Base-by-base conservation (phyloP, 169 alveolate species). In the Cryptosporidium canis region DNA sequence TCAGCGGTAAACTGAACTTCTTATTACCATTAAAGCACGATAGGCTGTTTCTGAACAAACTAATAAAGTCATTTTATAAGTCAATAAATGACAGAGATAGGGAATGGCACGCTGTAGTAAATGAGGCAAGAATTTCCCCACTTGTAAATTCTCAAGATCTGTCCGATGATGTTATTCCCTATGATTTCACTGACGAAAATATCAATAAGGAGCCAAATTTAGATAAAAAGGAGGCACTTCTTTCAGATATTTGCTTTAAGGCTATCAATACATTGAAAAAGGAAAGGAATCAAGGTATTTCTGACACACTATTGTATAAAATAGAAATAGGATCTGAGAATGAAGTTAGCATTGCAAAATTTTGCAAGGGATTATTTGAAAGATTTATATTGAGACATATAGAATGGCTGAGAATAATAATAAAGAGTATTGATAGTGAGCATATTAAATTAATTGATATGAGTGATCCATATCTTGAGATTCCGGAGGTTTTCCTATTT, bases 51-150 rank as follows among this genome's bases (percentile, higher is more conserved):
- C 24, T 70, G 6, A 70, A 70, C 12, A 70, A 29, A 7, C 39
- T 70, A 9, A 5, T 70, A 12, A 48, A 53, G 33, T 70, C 84
- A 14, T 37, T 70, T 70, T 70, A 70, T n/a, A 47, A 47, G 11
- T 51, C 61, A 31, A 70, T 70, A 12, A 55, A 70, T 70, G 67
- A 70, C 14, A 48, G 21, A 4, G 61, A 41, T n/a, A 35, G 67
- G 3, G 68, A 70, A 56, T 70, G 84, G 84, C 29, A 35, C 11
- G 84, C 84, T 21, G 11, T 70, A 16, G 84, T 70, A 55, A 48
- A 70, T 33, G 84, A 70, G 56, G 84, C 84, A 27, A 48, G 61
- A 70, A 70, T 70, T 48, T 70, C 84, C 39, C 84, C 84, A 3
- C 84, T 70, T 70, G 84, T 70, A 16, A 51, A 35, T 47, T 51